Percentiles rank a stretch among this genome's conserved stretches.
Conservation (phyloP, 305 asterid species). For the Plantago lanceolata region DNA sequence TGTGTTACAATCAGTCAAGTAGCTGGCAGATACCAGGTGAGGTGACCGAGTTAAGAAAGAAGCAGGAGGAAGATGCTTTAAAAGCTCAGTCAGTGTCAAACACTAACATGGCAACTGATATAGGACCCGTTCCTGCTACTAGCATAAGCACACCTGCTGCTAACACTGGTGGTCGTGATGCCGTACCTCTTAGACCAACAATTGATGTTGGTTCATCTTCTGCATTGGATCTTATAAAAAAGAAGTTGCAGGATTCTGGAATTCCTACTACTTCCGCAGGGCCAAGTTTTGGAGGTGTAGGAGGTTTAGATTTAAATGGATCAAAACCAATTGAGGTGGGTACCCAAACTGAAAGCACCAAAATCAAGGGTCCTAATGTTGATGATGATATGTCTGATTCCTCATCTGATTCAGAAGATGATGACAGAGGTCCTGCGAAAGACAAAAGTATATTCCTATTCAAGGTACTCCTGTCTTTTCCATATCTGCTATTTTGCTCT, state of each 20-base stretch:
- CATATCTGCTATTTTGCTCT: conserved; percentile 1
- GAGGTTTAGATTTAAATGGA: conserved; percentile 60
- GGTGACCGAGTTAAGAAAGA: conserved; percentile 66
- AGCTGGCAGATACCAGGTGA: conserved; percentile 97
- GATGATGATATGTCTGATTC: conserved; percentile 70
- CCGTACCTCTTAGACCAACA: conserved; percentile 54
- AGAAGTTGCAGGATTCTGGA: conserved; percentile 93
- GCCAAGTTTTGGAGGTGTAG: conserved; percentile 47
- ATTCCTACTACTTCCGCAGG: conserved; percentile 55
- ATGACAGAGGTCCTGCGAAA: conserved; percentile 77
- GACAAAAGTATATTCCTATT: conserved; percentile 78
- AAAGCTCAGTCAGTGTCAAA: conserved; percentile 50
- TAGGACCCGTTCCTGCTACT: conserved; percentile 50
- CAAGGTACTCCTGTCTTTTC: conserved; percentile 50
- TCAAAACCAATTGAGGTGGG: conserved; percentile 41
- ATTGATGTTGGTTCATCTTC: conserved; percentile 56
- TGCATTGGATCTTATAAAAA: conserved; percentile 94
- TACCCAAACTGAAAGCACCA: not conserved
- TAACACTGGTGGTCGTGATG: conserved; percentile 95
- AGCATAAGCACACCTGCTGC: conserved; percentile 86
- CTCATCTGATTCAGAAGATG: conserved; percentile 93
- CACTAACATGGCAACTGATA: conserved; percentile 48
- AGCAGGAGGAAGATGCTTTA: conserved; percentile 64
- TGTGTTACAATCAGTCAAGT: conserved; percentile 59
- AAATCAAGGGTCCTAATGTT: conserved; percentile 37